Percentiles rank a stretch among this genome's conserved stretches.
Conservation (phyloP, 148 eudicot genomes). For the Rhododendron henanense region DNA sequence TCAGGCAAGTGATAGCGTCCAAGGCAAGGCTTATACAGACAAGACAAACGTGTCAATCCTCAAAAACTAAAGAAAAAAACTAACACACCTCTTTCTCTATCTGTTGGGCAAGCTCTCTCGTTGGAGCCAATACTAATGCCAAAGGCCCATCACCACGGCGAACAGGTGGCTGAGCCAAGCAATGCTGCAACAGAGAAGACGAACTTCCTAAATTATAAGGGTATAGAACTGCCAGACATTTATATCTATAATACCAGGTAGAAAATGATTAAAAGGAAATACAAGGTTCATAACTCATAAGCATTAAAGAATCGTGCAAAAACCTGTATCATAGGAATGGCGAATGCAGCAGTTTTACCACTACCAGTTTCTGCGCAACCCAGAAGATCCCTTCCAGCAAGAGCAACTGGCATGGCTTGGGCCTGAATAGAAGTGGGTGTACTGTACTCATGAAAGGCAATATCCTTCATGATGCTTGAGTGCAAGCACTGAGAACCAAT, state of each 20-base stretch:
- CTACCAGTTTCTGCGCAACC: conserved; percentile 63
- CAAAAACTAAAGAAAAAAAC: not conserved
- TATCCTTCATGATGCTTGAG: conserved; percentile 42
- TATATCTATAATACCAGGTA: not conserved
- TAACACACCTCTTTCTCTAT: conserved; percentile 48
- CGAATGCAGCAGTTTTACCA: conserved; percentile 58
- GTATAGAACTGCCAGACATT: not conserved
- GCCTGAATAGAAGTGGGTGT: conserved; percentile 51
- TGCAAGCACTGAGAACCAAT: conserved; percentile 32
- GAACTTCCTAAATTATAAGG: not conserved
- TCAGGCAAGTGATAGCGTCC: not conserved
- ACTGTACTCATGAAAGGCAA: conserved; percentile 37
- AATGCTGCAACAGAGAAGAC: conserved; percentile 27
- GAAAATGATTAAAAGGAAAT: not conserved
- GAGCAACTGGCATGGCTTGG: conserved; percentile 56
- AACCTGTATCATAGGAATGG: conserved; percentile 55
- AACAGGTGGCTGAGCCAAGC: conserved; percentile 45
- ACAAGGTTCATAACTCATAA: not conserved
- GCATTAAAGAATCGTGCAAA: conserved; percentile 7
- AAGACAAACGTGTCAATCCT: not conserved
- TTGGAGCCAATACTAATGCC: conserved; percentile 55
- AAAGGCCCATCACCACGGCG: conserved; percentile 57
- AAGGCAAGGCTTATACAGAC: not conserved
- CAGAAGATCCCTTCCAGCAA: conserved; percentile 48
- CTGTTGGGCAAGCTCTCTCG: conserved; percentile 59